phyloP scores from a whole-genome alignment of 345 rosid species.

The Lagerstroemia speciosa region DNA sequence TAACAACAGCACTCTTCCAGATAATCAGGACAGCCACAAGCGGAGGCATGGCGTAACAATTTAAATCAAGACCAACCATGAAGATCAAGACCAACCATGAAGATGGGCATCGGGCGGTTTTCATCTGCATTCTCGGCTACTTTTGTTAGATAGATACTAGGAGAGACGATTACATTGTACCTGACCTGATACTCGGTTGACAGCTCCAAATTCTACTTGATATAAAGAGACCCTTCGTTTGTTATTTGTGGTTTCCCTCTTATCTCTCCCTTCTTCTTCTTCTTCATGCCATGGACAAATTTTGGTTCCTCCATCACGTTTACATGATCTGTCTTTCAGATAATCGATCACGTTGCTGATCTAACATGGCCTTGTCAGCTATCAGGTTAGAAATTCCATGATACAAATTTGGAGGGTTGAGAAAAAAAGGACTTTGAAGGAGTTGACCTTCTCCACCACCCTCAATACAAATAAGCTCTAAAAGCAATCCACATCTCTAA shows the following conservation, averaged over 20 bases:
- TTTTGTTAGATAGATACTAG: not conserved
- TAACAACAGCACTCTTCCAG: slow-evolving; percentile 87
- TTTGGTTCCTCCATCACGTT: not conserved
- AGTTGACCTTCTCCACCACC: no score
- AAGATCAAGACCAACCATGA: not conserved
- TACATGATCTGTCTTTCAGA: not conserved
- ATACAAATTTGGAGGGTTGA: no score
- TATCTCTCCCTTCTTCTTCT: not conserved
- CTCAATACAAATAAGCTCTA: no score
- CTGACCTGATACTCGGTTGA: not conserved
- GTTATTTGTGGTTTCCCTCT: not conserved
- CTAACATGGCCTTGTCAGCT: not conserved
- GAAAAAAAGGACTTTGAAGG: no score
- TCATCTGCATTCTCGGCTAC: not conserved
- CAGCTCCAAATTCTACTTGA: not conserved
- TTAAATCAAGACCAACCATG: not conserved
- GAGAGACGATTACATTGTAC: not conserved
- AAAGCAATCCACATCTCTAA: no score
- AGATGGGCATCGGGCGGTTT: not conserved
- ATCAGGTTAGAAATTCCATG: no score
- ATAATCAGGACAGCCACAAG: slow-evolving; percentile 84
- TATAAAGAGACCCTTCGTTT: not conserved
- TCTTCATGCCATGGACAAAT: not conserved
- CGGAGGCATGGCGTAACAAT: slow-evolving; percentile 29
- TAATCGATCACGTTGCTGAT: not conserved